Base-by-base conservation (phyloP, 1,284 basidiomycete species). In the Hymenochaete sp. region DNA sequence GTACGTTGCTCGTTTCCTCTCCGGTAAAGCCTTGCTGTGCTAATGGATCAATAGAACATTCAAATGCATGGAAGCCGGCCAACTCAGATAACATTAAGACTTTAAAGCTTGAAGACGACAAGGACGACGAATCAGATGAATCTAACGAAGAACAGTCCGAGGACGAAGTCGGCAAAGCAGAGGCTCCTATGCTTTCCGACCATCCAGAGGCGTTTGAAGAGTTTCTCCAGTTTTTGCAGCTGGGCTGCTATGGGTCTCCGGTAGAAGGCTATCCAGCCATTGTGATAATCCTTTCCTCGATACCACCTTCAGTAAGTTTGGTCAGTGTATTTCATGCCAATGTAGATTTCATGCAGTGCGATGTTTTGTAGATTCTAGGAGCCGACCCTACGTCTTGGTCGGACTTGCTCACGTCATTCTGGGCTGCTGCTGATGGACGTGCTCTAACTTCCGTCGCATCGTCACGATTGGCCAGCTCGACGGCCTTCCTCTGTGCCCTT, bases 161-260 rank as follows among this genome's bases (percentile, higher is more conserved):
- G n/a, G 24, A 19, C n/a, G 38, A 38, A 27, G 3, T 32, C 43
- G n/a, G 35, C 13, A 35, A 32, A 26, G 48, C 36, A n/a, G 59
- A 61, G 14, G 46, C 53, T 13, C 8, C 32, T 35, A 14, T 14
- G 14, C 9, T 10, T 10, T 16, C 14, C 21, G 32, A 19, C 14
- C 32, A 35, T 6, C 32, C 14, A 16, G 21, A 35, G 32, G 32
- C 80, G 1, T 90, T 83, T 56, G 58, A 57, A n/a, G 77, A 82
- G 28, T 88, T 93, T 59, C 60, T 87, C 21, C 70, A 69, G 22
- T 92, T 90, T 64, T 68, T 93, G 13, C 68, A 79, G 52, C 62
- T 77, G 1, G 87, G 79, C 6, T 93, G 89, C 59, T 73, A 74
- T 8, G 83, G 82, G 0, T 79, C 79, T n/a, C 81, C 88, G 0